Evolutionary conservation across 2,329 filamentous ascomycete genomes (phyloP).

Genomic region (Clonostachys solani): DNA sequence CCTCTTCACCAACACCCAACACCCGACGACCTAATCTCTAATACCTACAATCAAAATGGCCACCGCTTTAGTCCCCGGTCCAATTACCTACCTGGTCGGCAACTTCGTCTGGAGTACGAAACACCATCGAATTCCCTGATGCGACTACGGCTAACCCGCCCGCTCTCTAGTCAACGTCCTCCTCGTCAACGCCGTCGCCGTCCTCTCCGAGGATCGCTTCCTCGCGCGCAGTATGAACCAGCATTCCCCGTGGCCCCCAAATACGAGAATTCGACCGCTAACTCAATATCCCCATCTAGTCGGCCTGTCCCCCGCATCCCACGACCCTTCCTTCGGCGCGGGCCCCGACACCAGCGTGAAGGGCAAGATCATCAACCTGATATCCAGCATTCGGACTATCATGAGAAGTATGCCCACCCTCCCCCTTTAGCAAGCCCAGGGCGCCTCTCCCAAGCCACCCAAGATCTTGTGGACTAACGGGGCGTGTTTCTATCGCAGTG

Average conservation of each 20-base stretch:
- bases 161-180: conserved; percentile 62
- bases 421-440: background rate
- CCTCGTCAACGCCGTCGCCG: conserved; percentile 87
- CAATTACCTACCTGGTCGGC: conserved; percentile 25
- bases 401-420: conserved; percentile 68
- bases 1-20: background rate
- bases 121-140: background rate
- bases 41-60: too few species aligned
- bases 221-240: conserved; percentile 57
- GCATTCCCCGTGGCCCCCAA: background rate
- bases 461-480: background rate
- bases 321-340: conserved; percentile 76
- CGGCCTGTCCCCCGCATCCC: conserved; percentile 68
- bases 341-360: conserved; percentile 73
- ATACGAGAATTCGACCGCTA: background rate
- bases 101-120: conserved; percentile 62
- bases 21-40: background rate
- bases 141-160: background rate
- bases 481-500: conserved; percentile 44
- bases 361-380: conserved; percentile 82
- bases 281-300: conserved; percentile 29
- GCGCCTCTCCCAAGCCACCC: background rate
- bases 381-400: conserved; percentile 83
- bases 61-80: too few species aligned
- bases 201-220: conserved; percentile 93